Evolutionary conservation across 2,329 filamentous ascomycete genomes (phyloP), one percentile per base, ranked within the genome.

Genomic region (Penicillium decumbens): DNA sequence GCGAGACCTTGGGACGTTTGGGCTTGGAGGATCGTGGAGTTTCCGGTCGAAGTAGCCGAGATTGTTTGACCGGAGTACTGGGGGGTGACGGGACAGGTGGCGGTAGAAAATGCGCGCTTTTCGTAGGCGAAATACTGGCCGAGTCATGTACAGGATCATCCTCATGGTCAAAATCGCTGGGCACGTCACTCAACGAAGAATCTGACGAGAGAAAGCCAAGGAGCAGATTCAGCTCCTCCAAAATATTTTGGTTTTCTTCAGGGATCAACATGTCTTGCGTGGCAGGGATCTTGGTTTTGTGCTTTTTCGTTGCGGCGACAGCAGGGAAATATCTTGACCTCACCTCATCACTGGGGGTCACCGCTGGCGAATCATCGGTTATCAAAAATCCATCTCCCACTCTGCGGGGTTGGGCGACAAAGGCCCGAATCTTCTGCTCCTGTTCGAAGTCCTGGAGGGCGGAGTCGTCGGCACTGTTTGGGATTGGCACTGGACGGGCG

Each of bases 301-400:
- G n/a, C 30, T n/a, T 23, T 10, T 41, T 32, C 23, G 15, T 25
- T 38, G 41, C 13, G 28, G 23, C 27, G 20, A 25, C 15, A 30
- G 38, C 29, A 18, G 49, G 45, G n/a, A 68, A 70, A 55, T 67
- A 70, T 50, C 64, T 67, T 5, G 68, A 71, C 59, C 57, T 61
- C 50, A 64, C 69, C 69, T 72, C 69, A 70, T 68, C 67, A 62
- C 64, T 53, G 58, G 64, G 56, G 55, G 61, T 68, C 62, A 66
- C 45, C 54, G 58, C 58, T 58, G 59, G 63, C 60, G 63, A 70
- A 70, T 72, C 70, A 69, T 65, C 53, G 70, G 70, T 51, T 23
- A 42, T 55, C 59, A 62, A 70, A 72, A 72, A 72, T 61, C 66
- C 65, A 50, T 12, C 18, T 60, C 47, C 60, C 58, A 64, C 18